phyloP scores from a whole-genome alignment of 2,329 filamentous ascomycete genomes.

The Zasmidium citrigriseum region DNA sequence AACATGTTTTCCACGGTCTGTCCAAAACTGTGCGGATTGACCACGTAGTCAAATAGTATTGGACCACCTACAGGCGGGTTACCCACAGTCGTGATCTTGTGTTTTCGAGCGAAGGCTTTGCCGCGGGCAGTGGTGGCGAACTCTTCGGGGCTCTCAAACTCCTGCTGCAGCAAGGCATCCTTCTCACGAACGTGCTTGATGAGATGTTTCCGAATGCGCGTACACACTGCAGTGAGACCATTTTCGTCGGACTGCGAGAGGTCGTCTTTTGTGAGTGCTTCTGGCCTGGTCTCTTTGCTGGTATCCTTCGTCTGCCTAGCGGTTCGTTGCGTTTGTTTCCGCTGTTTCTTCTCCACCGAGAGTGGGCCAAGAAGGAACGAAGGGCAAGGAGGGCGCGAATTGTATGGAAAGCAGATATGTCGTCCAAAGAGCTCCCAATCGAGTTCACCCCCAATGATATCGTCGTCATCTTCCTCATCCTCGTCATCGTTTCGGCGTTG shows the following conservation, averaged over 20 bases:
- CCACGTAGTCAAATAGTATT: conserved; percentile 79
- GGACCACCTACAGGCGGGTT: conserved; percentile 75
- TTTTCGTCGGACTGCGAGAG: conserved; percentile 75
- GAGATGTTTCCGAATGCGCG: conserved; percentile 69
- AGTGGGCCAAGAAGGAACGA: conserved; percentile 87
- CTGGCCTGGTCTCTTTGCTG: conserved; percentile 70
- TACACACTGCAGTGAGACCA: conserved; percentile 76
- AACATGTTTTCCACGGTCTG: conserved; percentile 98
- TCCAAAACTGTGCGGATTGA: conserved; percentile 87
- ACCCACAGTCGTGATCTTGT: conserved; percentile 66
- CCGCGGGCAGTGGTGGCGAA: conserved; percentile 40
- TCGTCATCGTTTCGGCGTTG: conserved; percentile 18
- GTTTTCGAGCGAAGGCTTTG: conserved; percentile 60
- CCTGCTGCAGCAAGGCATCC: conserved; percentile 38
- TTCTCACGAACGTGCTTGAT: conserved; percentile 29
- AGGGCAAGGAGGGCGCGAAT: conserved; percentile 72
- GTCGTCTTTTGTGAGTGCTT: conserved; percentile 74
- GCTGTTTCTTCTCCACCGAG: conserved; percentile 81
- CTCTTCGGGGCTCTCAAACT: conserved; percentile 29
- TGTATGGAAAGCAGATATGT: conserved; percentile 71
- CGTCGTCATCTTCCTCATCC: conserved; percentile 60
- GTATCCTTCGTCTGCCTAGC: conserved; percentile 70
- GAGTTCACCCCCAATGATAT: conserved; percentile 72
- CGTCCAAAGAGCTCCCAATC: conserved; percentile 86
- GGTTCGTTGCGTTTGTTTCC: conserved; percentile 69